Evolutionary conservation across 1,139 yeast genomes (phyloP), one percentile per base, ranked within the genome.

Genomic region (Nadsonia starkeyi-henricii): DNA sequence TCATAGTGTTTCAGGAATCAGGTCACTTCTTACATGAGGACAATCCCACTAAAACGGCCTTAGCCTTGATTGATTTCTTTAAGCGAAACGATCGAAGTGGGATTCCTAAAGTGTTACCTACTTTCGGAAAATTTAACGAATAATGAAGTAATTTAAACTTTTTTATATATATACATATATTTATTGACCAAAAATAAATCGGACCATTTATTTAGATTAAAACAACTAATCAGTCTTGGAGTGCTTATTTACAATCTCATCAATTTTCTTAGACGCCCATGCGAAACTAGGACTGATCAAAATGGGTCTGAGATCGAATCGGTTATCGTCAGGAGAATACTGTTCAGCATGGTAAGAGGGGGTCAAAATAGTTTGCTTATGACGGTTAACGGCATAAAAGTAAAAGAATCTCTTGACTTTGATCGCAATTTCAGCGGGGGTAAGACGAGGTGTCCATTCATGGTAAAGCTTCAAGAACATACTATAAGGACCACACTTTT

Each of bases 311-410:
- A 93, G 71, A 63, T 91, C 99, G 63, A 84, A 91, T 58, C 99
- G 75, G 64, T 91, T 91, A 63, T 91, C 99, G 65, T 91, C 99
- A 1, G 98, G 97, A 1, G 96, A 86, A 62, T 93, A 91, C 60
- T 85, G 94, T 62, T 91, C 99, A 0, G 98, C 98, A 59, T 91
- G 98, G 61, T 91, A 93, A 21, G 95, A 78, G 15, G 99, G 99
- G 0, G 99, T 91, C 66, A 89, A 74, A 18, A 93, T 89, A 0
- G 98, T 91, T 81, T 86, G 93, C 67, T 91, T 91, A 66, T 91
- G 99, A 59, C 99, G 79, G 65, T 91, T 91, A 50, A 91, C 77
- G 5, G 97, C 96, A 64, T 91, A 91, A 62, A 77, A 91, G 71
- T 85, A 89, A 74, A 85, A 91, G 66, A 91, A 91, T 50, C 80